Evolutionary conservation across 2,329 filamentous ascomycete species (phyloP).

Genomic region (Pseudogymnoascus sp.): DNA sequence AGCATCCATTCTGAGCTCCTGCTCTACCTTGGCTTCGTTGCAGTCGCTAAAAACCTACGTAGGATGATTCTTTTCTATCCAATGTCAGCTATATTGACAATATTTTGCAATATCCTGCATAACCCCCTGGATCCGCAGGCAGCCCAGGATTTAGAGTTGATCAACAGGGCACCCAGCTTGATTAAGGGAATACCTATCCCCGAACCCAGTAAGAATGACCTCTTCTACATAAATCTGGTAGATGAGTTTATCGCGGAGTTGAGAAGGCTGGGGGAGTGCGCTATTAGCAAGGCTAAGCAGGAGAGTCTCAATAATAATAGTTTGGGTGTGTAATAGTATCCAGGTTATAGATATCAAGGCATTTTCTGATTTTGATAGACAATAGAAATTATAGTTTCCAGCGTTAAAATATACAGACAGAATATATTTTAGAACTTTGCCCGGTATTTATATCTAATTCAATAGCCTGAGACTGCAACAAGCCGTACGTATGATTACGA

Average conservation of each 20-base stretch:
- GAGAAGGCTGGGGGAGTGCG: slow-evolving; percentile 36
- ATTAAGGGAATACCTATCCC: slow-evolving; percentile 34
- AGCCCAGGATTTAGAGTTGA: slow-evolving; percentile 38
- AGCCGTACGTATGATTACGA: background rate
- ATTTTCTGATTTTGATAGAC: background rate
- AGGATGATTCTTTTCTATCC: slow-evolving; percentile 52
- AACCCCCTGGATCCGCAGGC: slow-evolving; percentile 39
- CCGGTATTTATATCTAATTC: background rate
- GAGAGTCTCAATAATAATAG: background rate
- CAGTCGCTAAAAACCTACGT: slow-evolving; percentile 17
- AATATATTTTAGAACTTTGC: background rate
- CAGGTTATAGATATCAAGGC: background rate
- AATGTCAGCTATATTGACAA: slow-evolving; percentile 43
- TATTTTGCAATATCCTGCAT: slow-evolving; percentile 48
- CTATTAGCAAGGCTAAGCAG: slow-evolving; percentile 17
- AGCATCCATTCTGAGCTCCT: slow-evolving; percentile 32
- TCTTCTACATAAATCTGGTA: slow-evolving; percentile 35
- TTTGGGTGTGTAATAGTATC: background rate
- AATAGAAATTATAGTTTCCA: background rate
- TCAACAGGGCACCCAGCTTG: slow-evolving; percentile 37
- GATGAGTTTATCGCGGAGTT: slow-evolving; percentile 39
- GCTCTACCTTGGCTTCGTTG: slow-evolving; percentile 28
- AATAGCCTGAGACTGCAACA: background rate
- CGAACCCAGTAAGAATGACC: slow-evolving; percentile 31
- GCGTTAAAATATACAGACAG: background rate